Base-by-base conservation (phyloP, 257 asterid genomes). In the Solanum rostratum region DNA sequence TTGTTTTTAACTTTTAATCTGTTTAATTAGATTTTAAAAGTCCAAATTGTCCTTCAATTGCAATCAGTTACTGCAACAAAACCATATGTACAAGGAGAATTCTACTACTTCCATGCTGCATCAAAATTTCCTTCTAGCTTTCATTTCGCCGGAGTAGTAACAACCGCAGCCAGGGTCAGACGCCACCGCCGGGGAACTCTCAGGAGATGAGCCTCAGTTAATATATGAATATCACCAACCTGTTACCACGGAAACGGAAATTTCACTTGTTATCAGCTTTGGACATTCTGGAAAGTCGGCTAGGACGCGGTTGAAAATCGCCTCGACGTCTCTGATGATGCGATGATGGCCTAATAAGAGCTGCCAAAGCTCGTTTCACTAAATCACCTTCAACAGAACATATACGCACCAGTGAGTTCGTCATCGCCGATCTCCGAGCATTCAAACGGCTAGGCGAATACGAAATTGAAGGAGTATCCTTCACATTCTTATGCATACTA, bases 341-440 rank as follows among this genome's bases (percentile, higher is more conserved):
- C 4, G 86, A 84, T 10, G 86, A 84, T 39, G 86, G 86, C 37
- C 86, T 78, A 73, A 84, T 84, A 18, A 84, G 83, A 41, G 86
- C 86, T 6, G 86, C 39, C 60, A 84, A 57, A 22, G 86, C 86
- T 16, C 86, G 83, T n/a, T 84, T 84, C 83, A 84, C 86, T 10
- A 73, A 43, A 84, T 84, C 86, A 37, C 86, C 86, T 73, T 84
- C 86, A 15, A 84, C 86, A 12, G 86, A 66, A 2, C 97, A 96
- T 81, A 93, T 92, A 81, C 97, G 88, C 53, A 95, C 98, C 45
- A 93, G 91, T n/a, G 98, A 92, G 86, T 93, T 95, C 88, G 95
- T 93, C 98, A 95, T 93, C 81, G 98, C 97, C 13, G 98, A 95
- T 88, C 98, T 89, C 89, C 96, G 92, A 89, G 92, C 92, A 82